phyloP scores from a whole-genome alignment of 192 early-diverging fungal species.

The Helicostylum pulchrum region DNA sequence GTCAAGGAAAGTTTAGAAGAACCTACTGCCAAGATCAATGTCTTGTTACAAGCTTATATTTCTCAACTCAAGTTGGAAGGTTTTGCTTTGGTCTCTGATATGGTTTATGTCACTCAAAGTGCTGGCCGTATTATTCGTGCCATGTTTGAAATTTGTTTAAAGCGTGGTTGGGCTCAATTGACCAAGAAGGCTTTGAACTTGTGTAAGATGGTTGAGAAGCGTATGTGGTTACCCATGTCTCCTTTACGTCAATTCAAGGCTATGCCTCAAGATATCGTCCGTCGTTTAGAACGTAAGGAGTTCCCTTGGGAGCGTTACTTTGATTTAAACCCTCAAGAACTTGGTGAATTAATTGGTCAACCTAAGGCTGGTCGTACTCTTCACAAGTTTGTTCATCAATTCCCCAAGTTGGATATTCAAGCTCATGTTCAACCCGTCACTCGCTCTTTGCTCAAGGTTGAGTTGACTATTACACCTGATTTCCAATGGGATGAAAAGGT shows the following conservation, averaged over 20 bases:
- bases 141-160: constrained; percentile 94
- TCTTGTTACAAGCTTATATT: constrained; percentile 91
- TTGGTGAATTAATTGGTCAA: constrained; percentile 85
- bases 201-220: constrained; percentile 97
- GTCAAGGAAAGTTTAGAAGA: constrained; percentile 91
- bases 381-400: constrained; percentile 87
- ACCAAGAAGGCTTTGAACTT: constrained; percentile 84
- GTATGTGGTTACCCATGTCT: constrained; percentile 92
- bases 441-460: constrained; percentile 83
- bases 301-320: constrained; percentile 94
- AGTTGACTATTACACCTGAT: constrained; percentile 90
- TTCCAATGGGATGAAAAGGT: constrained; percentile 92
- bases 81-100: constrained; percentile 94
- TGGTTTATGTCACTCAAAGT: constrained; percentile 97
- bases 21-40: constrained; percentile 90
- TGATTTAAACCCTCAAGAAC: constrained; percentile 87
- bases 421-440: constrained; percentile 94
- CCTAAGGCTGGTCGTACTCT: constrained; percentile 89
- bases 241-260: constrained; percentile 90
- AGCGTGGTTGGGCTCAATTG: constrained; percentile 90
- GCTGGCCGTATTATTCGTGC: constrained; percentile 92
- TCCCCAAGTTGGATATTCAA: constrained; percentile 88
- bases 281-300: constrained; percentile 88
- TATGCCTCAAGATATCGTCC: constrained; percentile 78
- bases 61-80: constrained; percentile 92